These are phyloP conservation scores for Tetracentron sinense DNA, from an alignment of 164 flowering plant genomes.

Conservation along the genomic window DNA sequence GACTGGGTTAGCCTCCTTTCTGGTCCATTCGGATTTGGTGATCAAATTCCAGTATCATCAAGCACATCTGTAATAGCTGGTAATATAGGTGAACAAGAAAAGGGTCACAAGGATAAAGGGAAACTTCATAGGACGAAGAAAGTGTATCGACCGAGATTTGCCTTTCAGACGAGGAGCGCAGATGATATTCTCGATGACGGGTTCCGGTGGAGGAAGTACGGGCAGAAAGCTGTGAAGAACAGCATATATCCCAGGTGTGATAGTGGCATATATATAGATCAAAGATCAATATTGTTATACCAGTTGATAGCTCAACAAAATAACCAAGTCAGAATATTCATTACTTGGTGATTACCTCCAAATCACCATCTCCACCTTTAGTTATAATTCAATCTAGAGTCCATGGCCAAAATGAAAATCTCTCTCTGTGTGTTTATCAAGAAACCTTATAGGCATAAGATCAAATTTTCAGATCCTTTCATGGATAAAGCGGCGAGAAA, in stretches of 20 bases:
- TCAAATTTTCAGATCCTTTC: too few species aligned
- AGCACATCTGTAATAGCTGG: background rate
- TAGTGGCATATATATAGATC: too few species aligned
- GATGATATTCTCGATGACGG: constrained; percentile 80
- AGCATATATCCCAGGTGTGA: constrained; percentile 63
- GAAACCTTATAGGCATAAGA: too few species aligned
- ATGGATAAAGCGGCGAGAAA: too few species aligned
- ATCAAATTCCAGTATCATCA: constrained; percentile 8
- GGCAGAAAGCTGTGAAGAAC: constrained; percentile 77
- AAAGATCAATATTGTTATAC: too few species aligned
- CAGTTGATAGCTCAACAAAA: too few species aligned
- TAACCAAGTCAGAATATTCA: too few species aligned
- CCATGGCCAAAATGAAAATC: too few species aligned
- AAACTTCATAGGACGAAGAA: constrained; percentile 30
- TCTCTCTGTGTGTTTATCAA: too few species aligned
- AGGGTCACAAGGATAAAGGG: constrained; percentile 12
- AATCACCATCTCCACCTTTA: too few species aligned
- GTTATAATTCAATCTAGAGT: too few species aligned
- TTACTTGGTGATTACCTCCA: too few species aligned
- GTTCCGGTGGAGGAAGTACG: constrained; percentile 75
- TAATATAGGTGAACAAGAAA: constrained; percentile 10
- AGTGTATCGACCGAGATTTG: constrained; percentile 51
- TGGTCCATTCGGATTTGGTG: constrained; percentile 11
- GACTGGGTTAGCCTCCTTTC: constrained; percentile 42
- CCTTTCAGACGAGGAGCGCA: constrained; percentile 56